Conservation (phyloP, 2,329 filamentous ascomycete genomes). For the Sordariomycetes sp. region DNA sequence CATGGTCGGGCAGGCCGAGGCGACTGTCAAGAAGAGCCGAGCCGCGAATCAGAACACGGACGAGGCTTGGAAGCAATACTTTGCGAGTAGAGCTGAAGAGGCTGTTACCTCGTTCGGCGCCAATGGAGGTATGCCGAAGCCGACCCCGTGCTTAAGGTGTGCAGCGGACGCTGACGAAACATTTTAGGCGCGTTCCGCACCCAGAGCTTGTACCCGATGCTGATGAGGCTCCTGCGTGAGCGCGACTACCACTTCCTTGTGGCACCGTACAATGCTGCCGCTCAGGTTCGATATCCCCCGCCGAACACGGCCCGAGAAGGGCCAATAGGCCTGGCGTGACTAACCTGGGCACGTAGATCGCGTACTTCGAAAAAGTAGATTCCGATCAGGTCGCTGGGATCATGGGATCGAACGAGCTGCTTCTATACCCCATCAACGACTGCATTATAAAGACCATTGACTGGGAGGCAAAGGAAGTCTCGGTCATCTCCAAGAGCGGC, state of each 20-base stretch:
- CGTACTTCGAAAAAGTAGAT: constrained; percentile 62
- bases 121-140: constrained; percentile 52
- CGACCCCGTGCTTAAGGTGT: neutral
- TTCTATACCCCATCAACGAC: constrained; percentile 77
- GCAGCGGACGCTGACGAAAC: neutral
- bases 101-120: constrained; percentile 78
- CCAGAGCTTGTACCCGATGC: constrained; percentile 62
- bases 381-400: constrained; percentile 63
- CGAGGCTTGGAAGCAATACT: constrained; percentile 80
- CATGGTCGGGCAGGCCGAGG: constrained; percentile 63
- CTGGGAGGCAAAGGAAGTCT: constrained; percentile 57
- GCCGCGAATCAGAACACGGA: constrained; percentile 61
- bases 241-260: constrained; percentile 66
- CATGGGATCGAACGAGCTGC: constrained; percentile 74
- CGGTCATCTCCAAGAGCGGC: constrained; percentile 51
- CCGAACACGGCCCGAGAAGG: neutral
- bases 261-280: constrained; percentile 78
- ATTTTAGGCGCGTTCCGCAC: constrained; percentile 55
- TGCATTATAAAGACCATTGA: constrained; percentile 58
- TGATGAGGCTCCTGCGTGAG: constrained; percentile 63
- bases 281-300: constrained; percentile 52
- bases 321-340: neutral
- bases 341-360: constrained; percentile 52
- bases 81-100: constrained; percentile 64
- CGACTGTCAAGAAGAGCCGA: constrained; percentile 51